Evolutionary conservation across 2,329 filamentous ascomycete species (phyloP), one percentile per base, ranked within the genome.

Genomic region (Fusarium sacchari): DNA sequence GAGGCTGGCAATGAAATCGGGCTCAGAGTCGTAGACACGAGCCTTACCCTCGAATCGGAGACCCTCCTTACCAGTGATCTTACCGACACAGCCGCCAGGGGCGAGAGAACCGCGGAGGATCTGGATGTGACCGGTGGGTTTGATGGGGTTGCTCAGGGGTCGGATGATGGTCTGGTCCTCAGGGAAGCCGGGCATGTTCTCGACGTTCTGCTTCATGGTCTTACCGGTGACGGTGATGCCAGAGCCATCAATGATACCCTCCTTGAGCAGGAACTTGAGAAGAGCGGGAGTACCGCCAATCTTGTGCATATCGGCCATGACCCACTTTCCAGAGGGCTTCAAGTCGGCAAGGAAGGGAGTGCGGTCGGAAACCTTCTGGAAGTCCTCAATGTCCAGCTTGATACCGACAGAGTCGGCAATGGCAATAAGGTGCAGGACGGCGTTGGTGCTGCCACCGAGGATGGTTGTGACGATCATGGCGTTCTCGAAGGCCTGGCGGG

Each of bases 11-110:
- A 97, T 93, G 76, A 97, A 92, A 78, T 92, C 89, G 76, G 91
- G 88, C 83, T 98, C 95, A 74, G 94, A 93, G 83, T 97, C 88
- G 81, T 95, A 97, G 72, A 95, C 93, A 46, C 90, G 88, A 8
- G 95, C 95, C 80, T 91, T 94, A 67, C 95, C 95, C 18, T 88
- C 91, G 83, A 97, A 97, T 17, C 85, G 86, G 22, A 94, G 88
- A n/a, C 95, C 95, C 83, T 97, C 95, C 84, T 97, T 97, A 56
- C 95, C 95, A 0, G 95, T 97, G 82, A 97, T 97, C 84, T 97
- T 97, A 70, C 94, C 95, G 17, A 97, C 95, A 2, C 94, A 93
- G 56, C 95, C 95, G 15, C 92, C 92, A 5, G 95, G 95, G 2
- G 95, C 94, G 42, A 97, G 89, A 67, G 94, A 94, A 43, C 95